These are phyloP conservation scores for Filobasidium floriforme DNA, from an alignment of 768 basidiomycete genomes.

Conservation along the genomic window DNA sequence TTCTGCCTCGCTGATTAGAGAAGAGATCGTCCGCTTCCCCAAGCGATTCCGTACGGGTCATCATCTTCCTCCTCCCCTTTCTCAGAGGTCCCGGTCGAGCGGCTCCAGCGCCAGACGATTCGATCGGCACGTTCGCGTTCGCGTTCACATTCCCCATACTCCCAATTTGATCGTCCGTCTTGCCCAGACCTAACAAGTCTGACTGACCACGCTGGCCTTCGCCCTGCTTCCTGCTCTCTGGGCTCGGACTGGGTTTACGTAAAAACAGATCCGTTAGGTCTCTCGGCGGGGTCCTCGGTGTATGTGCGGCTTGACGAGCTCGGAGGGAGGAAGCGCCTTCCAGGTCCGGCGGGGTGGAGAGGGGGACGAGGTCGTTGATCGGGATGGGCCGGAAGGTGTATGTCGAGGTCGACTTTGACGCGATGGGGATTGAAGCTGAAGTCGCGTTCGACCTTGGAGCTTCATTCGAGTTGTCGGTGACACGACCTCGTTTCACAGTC, in stretches of 20 bases:
- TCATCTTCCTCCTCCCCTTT: slow-evolving; percentile 10
- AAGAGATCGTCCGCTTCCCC: background rate
- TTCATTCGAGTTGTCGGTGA: too few species aligned
- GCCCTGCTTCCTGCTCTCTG: background rate
- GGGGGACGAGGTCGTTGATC: slow-evolving; percentile 1
- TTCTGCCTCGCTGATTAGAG: background rate
- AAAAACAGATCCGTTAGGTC: slow-evolving; percentile 1
- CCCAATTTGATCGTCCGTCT: too few species aligned
- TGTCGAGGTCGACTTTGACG: background rate
- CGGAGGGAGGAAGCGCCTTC: background rate
- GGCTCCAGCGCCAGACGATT: too few species aligned
- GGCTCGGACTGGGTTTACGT: background rate
- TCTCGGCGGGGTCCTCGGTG: slow-evolving; percentile 4
- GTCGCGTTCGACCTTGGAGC: too few species aligned
- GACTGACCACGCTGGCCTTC: too few species aligned
- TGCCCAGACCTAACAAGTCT: too few species aligned
- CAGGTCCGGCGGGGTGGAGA: slow-evolving; percentile 1
- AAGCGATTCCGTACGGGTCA: slow-evolving; percentile 5
- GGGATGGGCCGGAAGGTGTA: background rate
- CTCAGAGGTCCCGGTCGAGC: background rate
- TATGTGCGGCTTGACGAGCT: slow-evolving; percentile 1
- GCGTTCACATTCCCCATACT: too few species aligned
- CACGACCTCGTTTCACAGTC: too few species aligned
- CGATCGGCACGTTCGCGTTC: too few species aligned
- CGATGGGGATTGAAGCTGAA: too few species aligned